Conservation (phyloP, 441 rosid species). For the Adansonia madagascariensis region DNA sequence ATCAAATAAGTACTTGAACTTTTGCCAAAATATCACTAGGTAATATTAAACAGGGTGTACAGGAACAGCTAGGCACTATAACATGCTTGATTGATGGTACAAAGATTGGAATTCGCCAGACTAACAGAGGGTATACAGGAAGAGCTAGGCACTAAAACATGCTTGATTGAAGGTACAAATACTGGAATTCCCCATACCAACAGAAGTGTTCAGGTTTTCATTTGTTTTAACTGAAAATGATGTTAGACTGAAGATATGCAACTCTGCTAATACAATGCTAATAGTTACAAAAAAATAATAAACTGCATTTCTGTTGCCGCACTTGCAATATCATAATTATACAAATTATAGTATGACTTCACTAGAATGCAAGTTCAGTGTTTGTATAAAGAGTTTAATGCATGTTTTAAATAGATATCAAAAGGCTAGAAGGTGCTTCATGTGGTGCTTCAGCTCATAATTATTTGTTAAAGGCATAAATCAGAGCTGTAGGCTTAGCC, state of each 20-base stretch:
- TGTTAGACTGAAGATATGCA: slow-evolving; percentile 15
- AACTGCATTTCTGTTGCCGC: neutral
- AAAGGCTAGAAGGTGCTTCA: neutral
- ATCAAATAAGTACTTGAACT: neutral
- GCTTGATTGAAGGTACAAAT: slow-evolving; percentile 11
- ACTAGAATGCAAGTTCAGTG: neutral
- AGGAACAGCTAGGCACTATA: slow-evolving; percentile 1
- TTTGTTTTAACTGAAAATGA: neutral
- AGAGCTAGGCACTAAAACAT: neutral
- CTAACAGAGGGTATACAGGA: too few species aligned
- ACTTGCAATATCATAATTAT: slow-evolving; percentile 13
- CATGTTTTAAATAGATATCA: neutral
- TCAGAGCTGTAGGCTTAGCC: neutral
- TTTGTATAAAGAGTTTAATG: neutral
- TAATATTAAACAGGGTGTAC: neutral
- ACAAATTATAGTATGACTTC: neutral
- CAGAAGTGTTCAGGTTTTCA: neutral
- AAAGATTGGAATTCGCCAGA: too few species aligned
- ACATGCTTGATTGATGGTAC: neutral
- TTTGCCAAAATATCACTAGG: neutral
- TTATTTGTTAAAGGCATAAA: slow-evolving; percentile 5
- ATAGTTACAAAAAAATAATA: slow-evolving; percentile 7
- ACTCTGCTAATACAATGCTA: neutral
- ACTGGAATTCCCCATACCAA: slow-evolving; percentile 15
- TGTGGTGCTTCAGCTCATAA: neutral